Percentiles rank a stretch among this genome's conserved stretches.
Conservation (phyloP, 495 filamentous ascomycete genomes). For the Apiosordaria backusii region DNA sequence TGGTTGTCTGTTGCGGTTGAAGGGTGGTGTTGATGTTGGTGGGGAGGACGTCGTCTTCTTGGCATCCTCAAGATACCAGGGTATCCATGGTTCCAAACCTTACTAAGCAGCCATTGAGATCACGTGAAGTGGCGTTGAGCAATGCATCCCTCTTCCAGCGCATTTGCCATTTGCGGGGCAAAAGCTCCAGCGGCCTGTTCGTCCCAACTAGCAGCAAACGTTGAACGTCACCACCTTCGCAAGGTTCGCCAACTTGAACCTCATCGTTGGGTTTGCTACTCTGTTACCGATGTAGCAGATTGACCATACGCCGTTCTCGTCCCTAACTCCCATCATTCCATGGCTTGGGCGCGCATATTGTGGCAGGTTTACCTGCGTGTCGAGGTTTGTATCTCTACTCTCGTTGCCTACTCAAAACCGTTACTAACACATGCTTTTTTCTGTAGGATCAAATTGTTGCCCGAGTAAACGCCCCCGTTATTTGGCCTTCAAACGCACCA, state of each 20-base stretch:
- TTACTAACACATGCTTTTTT: background rate
- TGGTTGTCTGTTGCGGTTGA: too few relatives aligned
- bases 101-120: background rate
- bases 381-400: constrained; percentile 15
- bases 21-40: background rate
- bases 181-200: background rate
- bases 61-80: background rate
- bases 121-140: constrained; percentile 1
- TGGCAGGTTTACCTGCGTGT: constrained; percentile 14
- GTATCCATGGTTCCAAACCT: background rate
- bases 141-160: background rate
- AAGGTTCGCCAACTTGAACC: background rate
- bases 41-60: background rate
- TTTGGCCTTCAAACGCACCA: background rate
- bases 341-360: constrained; percentile 15
- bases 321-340: background rate
- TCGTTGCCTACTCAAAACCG: background rate
- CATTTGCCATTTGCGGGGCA: background rate
- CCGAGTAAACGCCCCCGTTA: constrained; percentile 21
- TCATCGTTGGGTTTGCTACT: background rate
- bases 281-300: background rate
- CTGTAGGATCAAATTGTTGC: constrained; percentile 31
- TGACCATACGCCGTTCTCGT: background rate
- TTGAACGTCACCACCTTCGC: background rate
- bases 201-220: background rate